Base-by-base conservation (phyloP, 2,329 filamentous ascomycete species). In the Aaosphaeria pasadenensis region DNA sequence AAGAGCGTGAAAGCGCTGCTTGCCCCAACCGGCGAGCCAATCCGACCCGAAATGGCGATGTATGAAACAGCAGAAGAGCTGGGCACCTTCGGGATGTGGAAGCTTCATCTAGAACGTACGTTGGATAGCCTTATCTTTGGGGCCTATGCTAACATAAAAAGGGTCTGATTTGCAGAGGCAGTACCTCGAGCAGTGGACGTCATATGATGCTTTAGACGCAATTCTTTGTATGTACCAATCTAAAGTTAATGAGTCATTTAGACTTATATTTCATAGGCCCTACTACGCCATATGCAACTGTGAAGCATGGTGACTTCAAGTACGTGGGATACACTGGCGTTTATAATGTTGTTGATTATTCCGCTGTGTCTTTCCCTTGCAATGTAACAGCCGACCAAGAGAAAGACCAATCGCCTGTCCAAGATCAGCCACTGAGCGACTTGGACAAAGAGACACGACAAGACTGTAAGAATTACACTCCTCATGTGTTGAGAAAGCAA, bases 331-430 rank as follows among this genome's bases (percentile, higher is more conserved):
- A 74, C 42, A 74, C 72, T 3, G 71, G 69, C n/a, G 71, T 78
- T 1, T 77, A 68, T 50, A 78, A 78, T 43, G 65, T 77, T 5
- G 60, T 77, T 4, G 76, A 78, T 49, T 78, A 77, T 50, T 66
- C 71, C 38, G 66, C 71, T 0, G 66, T 72, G 3, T 75, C 72
- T 0, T 77, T 78, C 46, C 75, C 75, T 1, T 66, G 61, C 7
- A 74, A 73, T 0, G 46, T 74, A 1, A 48, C 46, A 17, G 74
- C 64, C 5, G 71, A 76, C 42, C 71, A 69, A 46, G 54, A 62
- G 24, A 54, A 69, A 30, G 75, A 77, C 42, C 50, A 56, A 13
- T 54, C 56, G 38, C 30, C 54, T 11, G 35, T 49, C 2, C 60
- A 63, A 5, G 52, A 64, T 6, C 54, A 54, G 31, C 53, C 62